These are phyloP conservation scores for Tricholoma flavovirens DNA, from an alignment of 768 basidiomycete species.

Conservation along the genomic window DNA sequence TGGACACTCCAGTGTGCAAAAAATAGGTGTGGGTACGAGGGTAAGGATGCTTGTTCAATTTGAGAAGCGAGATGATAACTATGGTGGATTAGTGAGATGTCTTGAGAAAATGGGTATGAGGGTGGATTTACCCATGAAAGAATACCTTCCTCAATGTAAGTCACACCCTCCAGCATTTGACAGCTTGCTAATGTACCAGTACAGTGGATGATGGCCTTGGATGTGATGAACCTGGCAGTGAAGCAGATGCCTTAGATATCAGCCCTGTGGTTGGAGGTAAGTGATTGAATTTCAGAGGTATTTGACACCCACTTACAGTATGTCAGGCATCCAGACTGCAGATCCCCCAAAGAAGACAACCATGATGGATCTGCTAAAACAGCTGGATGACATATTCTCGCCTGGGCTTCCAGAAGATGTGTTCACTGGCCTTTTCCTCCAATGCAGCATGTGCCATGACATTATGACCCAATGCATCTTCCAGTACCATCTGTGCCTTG, in stretches of 20 bases:
- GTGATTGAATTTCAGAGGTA: background rate
- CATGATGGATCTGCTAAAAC: background rate
- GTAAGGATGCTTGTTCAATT: background rate
- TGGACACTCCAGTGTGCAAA: too few relatives aligned
- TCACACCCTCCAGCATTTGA: background rate
- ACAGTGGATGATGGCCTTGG: background rate
- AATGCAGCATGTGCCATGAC: background rate
- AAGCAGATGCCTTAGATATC: background rate
- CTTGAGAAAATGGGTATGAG: background rate
- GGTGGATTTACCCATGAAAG: background rate
- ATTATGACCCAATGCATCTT: background rate
- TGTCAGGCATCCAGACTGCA: background rate
- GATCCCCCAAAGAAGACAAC: background rate
- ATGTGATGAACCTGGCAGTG: background rate
- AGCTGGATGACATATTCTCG: background rate
- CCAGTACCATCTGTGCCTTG: background rate
- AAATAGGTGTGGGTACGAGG: background rate
- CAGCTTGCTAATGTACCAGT: background rate
- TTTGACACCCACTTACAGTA: background rate
- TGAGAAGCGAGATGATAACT: background rate
- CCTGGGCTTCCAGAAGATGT: background rate
- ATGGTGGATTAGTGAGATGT: background rate
- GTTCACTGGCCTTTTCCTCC: background rate
- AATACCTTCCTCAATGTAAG: background rate
- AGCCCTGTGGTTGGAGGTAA: background rate